These are phyloP conservation scores for Leccinum barrowsii DNA, from an alignment of 768 basidiomycete genomes.

Conservation along the genomic window DNA sequence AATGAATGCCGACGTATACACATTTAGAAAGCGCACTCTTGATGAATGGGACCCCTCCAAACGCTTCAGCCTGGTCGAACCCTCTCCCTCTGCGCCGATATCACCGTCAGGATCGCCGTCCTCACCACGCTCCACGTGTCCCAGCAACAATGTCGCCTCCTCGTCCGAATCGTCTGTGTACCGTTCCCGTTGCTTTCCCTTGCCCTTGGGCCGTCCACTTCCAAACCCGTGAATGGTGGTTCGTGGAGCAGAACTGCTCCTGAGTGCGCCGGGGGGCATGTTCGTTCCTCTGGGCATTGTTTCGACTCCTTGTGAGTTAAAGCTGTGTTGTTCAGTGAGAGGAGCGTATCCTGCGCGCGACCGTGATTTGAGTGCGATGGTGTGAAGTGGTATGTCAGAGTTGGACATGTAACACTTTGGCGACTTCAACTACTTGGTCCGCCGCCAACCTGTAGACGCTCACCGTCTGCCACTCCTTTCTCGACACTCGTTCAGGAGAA, in stretches of 20 bases:
- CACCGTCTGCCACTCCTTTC: not conserved
- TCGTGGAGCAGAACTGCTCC: slow-evolving; percentile 33
- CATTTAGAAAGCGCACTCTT: slow-evolving; percentile 12
- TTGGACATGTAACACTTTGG: slow-evolving; percentile 25
- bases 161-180: slow-evolving; percentile 68
- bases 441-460: not conserved
- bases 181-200: slow-evolving; percentile 46
- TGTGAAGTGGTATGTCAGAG: slow-evolving; percentile 69
- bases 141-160: slow-evolving; percentile 47
- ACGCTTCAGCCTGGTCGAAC: slow-evolving; percentile 25
- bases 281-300: slow-evolving; percentile 6
- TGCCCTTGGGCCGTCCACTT: slow-evolving; percentile 27
- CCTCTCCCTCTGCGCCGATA: slow-evolving; percentile 31
- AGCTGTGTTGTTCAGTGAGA: slow-evolving; percentile 32
- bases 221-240: slow-evolving; percentile 16
- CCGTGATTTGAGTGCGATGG: slow-evolving; percentile 47
- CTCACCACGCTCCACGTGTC: slow-evolving; percentile 31
- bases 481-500: not conserved
- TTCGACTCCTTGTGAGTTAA: slow-evolving; percentile 22
- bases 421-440: not conserved
- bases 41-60: slow-evolving; percentile 21
- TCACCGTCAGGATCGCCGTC: slow-evolving; percentile 36
- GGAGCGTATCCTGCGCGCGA: slow-evolving; percentile 46
- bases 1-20: not conserved
- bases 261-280: slow-evolving; percentile 32